These are phyloP conservation scores for Epichloe elymi DNA, from an alignment of 2,329 filamentous ascomycete species.

Conservation along the genomic window DNA sequence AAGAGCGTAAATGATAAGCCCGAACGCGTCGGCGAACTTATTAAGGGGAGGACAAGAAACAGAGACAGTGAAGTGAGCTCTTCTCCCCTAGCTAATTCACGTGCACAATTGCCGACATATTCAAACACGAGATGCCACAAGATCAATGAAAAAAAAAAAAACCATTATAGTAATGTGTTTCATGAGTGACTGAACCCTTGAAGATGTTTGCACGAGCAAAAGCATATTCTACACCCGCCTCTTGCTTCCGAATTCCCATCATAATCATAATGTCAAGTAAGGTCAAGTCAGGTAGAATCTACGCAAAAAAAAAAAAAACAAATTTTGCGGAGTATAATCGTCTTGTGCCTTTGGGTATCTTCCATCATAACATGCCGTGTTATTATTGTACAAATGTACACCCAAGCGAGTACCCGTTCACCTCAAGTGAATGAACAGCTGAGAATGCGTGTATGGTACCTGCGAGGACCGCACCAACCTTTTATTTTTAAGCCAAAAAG, in stretches of 20 bases:
- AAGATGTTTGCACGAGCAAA: too few species aligned
- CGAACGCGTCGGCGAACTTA: too few species aligned
- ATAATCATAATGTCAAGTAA: not conserved
- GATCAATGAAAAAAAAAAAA: not conserved
- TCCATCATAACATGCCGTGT: not conserved
- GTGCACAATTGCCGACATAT: not conserved
- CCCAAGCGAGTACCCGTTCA: not conserved
- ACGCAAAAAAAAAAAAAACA: not conserved
- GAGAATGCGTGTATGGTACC: not conserved
- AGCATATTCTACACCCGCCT: not conserved
- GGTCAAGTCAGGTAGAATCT: not conserved
- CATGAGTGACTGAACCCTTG: too few species aligned
- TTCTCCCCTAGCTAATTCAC: too few species aligned
- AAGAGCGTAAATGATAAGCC: too few species aligned
- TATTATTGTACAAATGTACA: not conserved
- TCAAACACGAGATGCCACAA: not conserved
- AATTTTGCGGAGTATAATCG: not conserved
- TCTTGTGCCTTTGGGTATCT: not conserved
- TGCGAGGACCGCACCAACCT: not conserved
- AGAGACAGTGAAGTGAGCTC: too few species aligned
- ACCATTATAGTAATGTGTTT: too few species aligned
- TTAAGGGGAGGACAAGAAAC: too few species aligned
- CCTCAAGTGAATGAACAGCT: not conserved
- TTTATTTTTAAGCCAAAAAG: conserved; percentile 23
- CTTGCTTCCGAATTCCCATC: not conserved